Evolutionary conservation across 78 protist genomes (phyloP).

Genomic region (Creolimax fragrantissima): DNA sequence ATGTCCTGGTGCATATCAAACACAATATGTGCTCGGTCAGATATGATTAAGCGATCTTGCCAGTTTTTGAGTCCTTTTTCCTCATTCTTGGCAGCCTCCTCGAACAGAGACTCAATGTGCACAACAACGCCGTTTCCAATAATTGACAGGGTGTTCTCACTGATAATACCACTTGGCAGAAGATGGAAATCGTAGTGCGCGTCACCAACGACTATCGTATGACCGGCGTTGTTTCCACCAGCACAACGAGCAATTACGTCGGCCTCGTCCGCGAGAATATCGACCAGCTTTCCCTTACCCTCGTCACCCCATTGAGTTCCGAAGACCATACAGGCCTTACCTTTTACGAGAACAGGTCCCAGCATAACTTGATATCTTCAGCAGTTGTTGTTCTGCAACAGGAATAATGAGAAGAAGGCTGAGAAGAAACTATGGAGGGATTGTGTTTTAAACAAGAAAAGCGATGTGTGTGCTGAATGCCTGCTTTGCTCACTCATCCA

Average conservation of each 20-base stretch:
- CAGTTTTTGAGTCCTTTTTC: slow-evolving; percentile 27
- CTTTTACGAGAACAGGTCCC: slow-evolving; percentile 1
- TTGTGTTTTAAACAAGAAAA: too few relatives aligned
- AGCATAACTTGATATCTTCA: too few relatives aligned
- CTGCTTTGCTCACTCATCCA: too few relatives aligned
- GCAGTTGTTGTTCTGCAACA: too few relatives aligned
- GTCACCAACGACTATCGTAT: slow-evolving; percentile 77
- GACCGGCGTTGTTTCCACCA: slow-evolving; percentile 72
- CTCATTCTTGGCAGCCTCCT: slow-evolving; percentile 60
- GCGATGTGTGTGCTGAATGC: too few relatives aligned
- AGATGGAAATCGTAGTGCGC: slow-evolving; percentile 79
- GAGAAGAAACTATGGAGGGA: too few relatives aligned
- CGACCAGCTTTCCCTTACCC: slow-evolving; percentile 92
- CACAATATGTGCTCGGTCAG: slow-evolving; percentile 85
- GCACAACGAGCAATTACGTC: slow-evolving; percentile 63
- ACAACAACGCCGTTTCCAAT: slow-evolving; percentile 87
- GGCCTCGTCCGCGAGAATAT: slow-evolving; percentile 60
- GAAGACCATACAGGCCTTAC: slow-evolving; percentile 39
- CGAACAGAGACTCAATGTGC: slow-evolving; percentile 71
- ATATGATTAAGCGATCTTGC: slow-evolving; percentile 50
- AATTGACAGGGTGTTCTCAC: slow-evolving; percentile 30
- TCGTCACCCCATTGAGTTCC: slow-evolving; percentile 94
- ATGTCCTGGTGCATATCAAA: slow-evolving; percentile 69
- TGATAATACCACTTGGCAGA: slow-evolving; percentile 77
- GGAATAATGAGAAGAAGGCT: too few relatives aligned